Evolutionary conservation across 1,139 yeast species (phyloP).

Genomic region (Spathaspora sp.): DNA sequence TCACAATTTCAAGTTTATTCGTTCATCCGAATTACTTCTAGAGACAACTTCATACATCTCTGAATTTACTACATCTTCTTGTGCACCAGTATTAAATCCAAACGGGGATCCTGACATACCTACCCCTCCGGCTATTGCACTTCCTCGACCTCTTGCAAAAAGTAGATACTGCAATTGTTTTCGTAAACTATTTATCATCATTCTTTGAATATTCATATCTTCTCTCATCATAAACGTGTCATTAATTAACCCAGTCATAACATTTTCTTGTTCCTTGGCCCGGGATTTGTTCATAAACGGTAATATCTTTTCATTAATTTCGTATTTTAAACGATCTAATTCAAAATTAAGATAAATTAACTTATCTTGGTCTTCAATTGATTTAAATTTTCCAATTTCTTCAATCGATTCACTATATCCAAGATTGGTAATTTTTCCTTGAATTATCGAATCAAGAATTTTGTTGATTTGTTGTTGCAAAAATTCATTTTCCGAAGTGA

Average conservation of each 20-base stretch:
- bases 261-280: constrained; percentile 34
- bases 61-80: constrained; percentile 2
- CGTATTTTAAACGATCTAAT: constrained; percentile 41
- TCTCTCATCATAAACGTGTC: constrained; percentile 50
- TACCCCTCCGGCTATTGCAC: constrained; percentile 1
- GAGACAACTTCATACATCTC: constrained; percentile 17
- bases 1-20: constrained; percentile 33
- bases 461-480: constrained; percentile 45
- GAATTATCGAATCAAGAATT: constrained; percentile 48
- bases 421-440: constrained; percentile 51
- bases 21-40: constrained; percentile 37
- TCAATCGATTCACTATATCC: constrained; percentile 51
- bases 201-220: constrained; percentile 47
- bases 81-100: not conserved
- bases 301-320: constrained; percentile 40
- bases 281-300: constrained; percentile 38
- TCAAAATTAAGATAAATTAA: constrained; percentile 37
- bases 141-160: constrained; percentile 31
- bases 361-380: constrained; percentile 28
- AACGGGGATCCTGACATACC: constrained; percentile 1
- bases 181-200: constrained; percentile 45
- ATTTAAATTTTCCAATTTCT: constrained; percentile 36
- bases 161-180: constrained; percentile 53
- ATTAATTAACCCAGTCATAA: constrained; percentile 36
- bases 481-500: constrained; percentile 27